Evolutionary conservation across 2,329 filamentous ascomycete genomes (phyloP).

Genomic region (Hortaea werneckii): DNA sequence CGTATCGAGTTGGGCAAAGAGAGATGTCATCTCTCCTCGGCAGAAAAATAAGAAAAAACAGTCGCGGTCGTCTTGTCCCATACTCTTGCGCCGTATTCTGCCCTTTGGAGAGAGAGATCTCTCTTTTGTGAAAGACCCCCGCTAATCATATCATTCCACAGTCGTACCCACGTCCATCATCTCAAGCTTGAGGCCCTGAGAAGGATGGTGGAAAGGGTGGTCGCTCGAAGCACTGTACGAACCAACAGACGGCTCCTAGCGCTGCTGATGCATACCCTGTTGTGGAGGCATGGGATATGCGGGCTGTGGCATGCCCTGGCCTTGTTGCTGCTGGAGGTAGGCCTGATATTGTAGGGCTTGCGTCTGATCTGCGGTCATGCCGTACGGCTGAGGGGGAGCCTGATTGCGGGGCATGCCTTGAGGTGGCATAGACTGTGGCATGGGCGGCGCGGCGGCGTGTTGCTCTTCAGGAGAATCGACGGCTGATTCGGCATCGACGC

Average conservation of each 20-base stretch:
- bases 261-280: conserved; percentile 24
- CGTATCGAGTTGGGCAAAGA: background rate
- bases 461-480: conserved; percentile 91
- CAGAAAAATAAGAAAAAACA: too few relatives aligned
- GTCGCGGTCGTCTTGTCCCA: too few relatives aligned
- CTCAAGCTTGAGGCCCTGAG: background rate
- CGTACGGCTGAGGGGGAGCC: conserved; percentile 17
- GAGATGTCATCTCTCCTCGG: too few relatives aligned
- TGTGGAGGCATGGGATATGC: conserved; percentile 29
- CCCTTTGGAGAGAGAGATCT: background rate
- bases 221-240: background rate
- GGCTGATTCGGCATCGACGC: conserved; percentile 39
- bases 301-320: conserved; percentile 18
- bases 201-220: background rate
- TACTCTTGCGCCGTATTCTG: background rate
- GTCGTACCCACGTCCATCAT: background rate
- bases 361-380: conserved; percentile 29
- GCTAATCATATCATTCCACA: background rate
- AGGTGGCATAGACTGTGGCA: conserved; percentile 25
- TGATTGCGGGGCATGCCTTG: conserved; percentile 23
- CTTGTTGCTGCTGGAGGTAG: conserved; percentile 29
- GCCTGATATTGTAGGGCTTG: conserved; percentile 30
- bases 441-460: conserved; percentile 43
- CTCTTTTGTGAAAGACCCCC: too few relatives aligned
- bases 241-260: conserved; percentile 11